phyloP scores from a whole-genome alignment of 208 protist species.

The Acanthamoeba healyi region DNA sequence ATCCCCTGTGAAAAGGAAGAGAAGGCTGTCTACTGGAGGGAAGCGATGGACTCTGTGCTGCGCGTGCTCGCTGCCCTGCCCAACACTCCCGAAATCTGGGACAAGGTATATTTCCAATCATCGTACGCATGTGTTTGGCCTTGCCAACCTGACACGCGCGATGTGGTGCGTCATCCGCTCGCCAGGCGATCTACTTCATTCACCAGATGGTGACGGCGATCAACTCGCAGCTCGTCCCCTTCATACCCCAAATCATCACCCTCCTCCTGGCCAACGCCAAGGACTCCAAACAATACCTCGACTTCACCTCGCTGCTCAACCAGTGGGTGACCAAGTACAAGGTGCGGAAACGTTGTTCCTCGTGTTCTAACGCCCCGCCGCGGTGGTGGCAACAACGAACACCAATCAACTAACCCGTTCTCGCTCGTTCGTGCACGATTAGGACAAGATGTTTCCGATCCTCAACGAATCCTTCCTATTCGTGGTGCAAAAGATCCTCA shows the following conservation, averaged over 20 bases:
- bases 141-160: not conserved
- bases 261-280: constrained; percentile 11
- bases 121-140: not conserved
- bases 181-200: constrained; percentile 54
- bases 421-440: not conserved
- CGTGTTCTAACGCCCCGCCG: not conserved
- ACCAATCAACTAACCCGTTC: too few relatives aligned
- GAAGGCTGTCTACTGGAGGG: constrained; percentile 52
- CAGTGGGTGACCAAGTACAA: constrained; percentile 58
- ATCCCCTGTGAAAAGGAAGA: constrained; percentile 57
- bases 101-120: not conserved
- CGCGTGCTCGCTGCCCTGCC: not conserved
- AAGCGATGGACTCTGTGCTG: constrained; percentile 25
- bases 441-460: constrained; percentile 64
- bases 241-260: constrained; percentile 42
- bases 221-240: constrained; percentile 46
- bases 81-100: not conserved
- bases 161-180: not conserved
- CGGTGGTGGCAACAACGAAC: too few relatives aligned
- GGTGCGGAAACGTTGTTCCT: not conserved
- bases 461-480: constrained; percentile 55
- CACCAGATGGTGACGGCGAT: constrained; percentile 71
- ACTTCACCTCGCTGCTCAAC: constrained; percentile 59
- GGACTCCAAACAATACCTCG: constrained; percentile 28
- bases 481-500: constrained; percentile 59